A percentile compares a stretch with the other conserved stretches of the same genome.
Conservation (phyloP, 1,139 yeast species). For the Yamadazyma oceani region DNA sequence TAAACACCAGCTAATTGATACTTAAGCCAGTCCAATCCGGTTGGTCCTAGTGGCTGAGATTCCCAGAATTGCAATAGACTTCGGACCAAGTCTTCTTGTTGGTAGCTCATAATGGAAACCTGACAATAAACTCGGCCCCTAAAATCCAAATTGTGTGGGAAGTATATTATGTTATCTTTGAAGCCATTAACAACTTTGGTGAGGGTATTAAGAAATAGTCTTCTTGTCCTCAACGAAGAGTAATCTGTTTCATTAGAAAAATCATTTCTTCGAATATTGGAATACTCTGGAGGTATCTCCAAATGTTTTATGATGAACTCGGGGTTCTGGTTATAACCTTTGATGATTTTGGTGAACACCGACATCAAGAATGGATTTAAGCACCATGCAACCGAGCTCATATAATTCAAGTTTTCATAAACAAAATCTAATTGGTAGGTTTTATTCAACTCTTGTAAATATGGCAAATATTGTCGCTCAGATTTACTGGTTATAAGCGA, state of each 20-base stretch:
- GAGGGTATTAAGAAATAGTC: conserved; percentile 13
- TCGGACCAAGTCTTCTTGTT: conserved; percentile 38
- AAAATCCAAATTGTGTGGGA: conserved; percentile 43
- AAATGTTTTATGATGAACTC: neutral
- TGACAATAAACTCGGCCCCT: conserved; percentile 45
- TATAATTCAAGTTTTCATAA: conserved; percentile 29
- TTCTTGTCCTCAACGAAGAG: conserved; percentile 8
- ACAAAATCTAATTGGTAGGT: conserved; percentile 36
- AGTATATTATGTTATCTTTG: conserved; percentile 30
- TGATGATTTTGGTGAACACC: conserved; percentile 15
- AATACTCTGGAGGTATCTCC: neutral
- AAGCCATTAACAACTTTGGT: conserved; percentile 25
- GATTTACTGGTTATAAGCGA: conserved; percentile 28
- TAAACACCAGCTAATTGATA: conserved; percentile 41
- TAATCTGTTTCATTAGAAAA: neutral
- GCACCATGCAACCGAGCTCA: conserved; percentile 39
- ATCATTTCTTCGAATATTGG: neutral
- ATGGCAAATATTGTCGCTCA: conserved; percentile 18
- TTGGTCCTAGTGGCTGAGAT: conserved; percentile 32
- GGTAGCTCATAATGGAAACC: conserved; percentile 37
- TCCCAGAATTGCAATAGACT: conserved; percentile 42
- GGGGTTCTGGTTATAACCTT: neutral
- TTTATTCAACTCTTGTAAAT: conserved; percentile 27
- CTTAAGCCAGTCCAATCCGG: conserved; percentile 41
- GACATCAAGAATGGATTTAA: conserved; percentile 27